Conservation (phyloP, 768 basidiomycete genomes). For the Rhodotorula babjevae region DNA sequence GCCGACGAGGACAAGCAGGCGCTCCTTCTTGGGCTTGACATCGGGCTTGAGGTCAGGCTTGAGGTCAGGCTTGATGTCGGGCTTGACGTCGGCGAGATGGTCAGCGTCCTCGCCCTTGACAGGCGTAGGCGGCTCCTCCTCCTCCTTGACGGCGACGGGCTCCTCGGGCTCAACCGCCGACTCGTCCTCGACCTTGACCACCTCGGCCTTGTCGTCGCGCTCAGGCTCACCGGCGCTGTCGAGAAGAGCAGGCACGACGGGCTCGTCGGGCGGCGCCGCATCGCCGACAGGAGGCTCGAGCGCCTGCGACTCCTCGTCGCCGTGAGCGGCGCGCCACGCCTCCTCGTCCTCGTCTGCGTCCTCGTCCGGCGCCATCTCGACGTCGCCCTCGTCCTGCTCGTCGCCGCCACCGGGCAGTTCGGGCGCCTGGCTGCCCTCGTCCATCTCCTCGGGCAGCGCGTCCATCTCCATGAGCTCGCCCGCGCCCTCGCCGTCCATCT, state of each 20-base stretch:
- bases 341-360: constrained; percentile 4
- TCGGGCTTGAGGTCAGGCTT: constrained; percentile 32
- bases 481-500: background rate
- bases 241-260: background rate
- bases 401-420: background rate
- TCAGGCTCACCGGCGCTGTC: background rate
- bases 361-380: background rate
- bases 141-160: background rate
- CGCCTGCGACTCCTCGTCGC: background rate
- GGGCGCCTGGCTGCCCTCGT: background rate
- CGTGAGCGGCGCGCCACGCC: constrained; percentile 10
- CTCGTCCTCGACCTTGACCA: background rate
- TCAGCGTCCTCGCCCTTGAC: background rate
- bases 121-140: background rate
- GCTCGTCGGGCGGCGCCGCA: background rate
- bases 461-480: background rate
- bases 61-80: background rate
- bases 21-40: constrained; percentile 30
- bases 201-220: background rate
- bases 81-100: background rate
- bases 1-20: constrained; percentile 47
- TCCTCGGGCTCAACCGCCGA: background rate
- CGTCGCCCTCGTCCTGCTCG: no score
- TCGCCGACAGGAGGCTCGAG: background rate
- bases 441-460: background rate